Evolutionary conservation across 1,139 yeast species (phyloP).

Genomic region (Kurtzmaniella quercitrusa): DNA sequence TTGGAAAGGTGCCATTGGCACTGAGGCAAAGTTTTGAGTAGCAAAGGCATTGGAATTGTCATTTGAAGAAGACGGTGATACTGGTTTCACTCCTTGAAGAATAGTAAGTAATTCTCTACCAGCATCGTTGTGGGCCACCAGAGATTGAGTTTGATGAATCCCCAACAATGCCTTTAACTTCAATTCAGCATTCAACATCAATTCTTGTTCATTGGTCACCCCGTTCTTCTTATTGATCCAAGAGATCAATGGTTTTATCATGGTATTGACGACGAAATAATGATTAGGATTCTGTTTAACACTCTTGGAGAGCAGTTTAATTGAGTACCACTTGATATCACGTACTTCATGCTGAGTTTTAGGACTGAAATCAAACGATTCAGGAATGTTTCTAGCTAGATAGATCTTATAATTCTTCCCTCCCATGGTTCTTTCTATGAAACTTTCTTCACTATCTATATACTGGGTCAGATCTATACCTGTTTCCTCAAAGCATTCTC

Average conservation of each 20-base stretch:
- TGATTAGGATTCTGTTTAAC: slow-evolving; percentile 40
- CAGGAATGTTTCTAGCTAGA: slow-evolving; percentile 75
- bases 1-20: slow-evolving; percentile 6
- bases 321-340: slow-evolving; percentile 43
- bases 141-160: slow-evolving; percentile 28
- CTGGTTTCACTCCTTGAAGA: slow-evolving; percentile 45
- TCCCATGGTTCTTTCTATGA: slow-evolving; percentile 72
- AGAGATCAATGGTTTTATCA: slow-evolving; percentile 54
- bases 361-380: slow-evolving; percentile 69
- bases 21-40: slow-evolving; percentile 7
- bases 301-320: slow-evolving; percentile 31
- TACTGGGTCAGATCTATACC: slow-evolving; percentile 77
- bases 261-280: slow-evolving; percentile 55
- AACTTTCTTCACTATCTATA: slow-evolving; percentile 60
- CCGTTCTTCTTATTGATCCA: slow-evolving; percentile 58
- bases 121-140: slow-evolving; percentile 44
- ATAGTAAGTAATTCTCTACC: slow-evolving; percentile 72
- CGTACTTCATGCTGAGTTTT: slow-evolving; percentile 84
- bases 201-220: slow-evolving; percentile 50
- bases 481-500: slow-evolving; percentile 95
- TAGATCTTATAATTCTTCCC: slow-evolving; percentile 88
- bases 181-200: slow-evolving; percentile 54
- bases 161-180: slow-evolving; percentile 64
- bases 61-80: slow-evolving; percentile 1
- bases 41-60: slow-evolving; percentile 6